Conservation (phyloP, 768 basidiomycete genomes). For the Collybiopsis confluens region DNA sequence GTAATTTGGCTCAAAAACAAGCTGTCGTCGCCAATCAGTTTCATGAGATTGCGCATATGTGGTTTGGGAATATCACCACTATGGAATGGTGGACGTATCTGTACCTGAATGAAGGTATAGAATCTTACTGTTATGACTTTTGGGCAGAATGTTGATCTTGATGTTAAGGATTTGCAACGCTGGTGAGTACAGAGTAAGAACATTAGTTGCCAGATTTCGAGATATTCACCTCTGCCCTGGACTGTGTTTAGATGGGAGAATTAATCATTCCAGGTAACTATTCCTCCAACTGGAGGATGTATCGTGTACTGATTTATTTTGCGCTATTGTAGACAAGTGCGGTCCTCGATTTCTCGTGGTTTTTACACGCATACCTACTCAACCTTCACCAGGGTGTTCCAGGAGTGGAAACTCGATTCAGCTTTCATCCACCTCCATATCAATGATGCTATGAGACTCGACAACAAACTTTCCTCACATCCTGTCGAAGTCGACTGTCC, state of each 20-base stretch:
- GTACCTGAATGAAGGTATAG: slow-evolving; percentile 80
- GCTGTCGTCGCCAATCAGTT: slow-evolving; percentile 72
- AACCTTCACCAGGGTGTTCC: slow-evolving; percentile 50
- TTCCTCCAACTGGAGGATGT: neutral
- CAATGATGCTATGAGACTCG: slow-evolving; percentile 72
- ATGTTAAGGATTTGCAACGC: slow-evolving; percentile 70
- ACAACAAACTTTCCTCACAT: slow-evolving; percentile 84
- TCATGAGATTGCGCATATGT: slow-evolving; percentile 87
- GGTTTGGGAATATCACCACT: slow-evolving; percentile 91
- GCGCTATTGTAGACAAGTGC: slow-evolving; percentile 4
- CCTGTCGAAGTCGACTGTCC: slow-evolving; percentile 90
- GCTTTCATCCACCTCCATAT: slow-evolving; percentile 79
- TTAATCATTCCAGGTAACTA: slow-evolving; percentile 70
- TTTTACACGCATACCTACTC: neutral
- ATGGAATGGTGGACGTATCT: slow-evolving; percentile 93
- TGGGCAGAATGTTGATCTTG: neutral
- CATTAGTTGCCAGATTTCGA: neutral
- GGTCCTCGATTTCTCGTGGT: neutral
- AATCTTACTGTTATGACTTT: too few species aligned
- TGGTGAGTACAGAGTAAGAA: slow-evolving; percentile 42
- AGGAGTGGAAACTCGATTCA: slow-evolving; percentile 82
- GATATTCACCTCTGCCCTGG: neutral
- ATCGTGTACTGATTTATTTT: too few species aligned
- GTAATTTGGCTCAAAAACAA: slow-evolving; percentile 72
- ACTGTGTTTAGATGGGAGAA: slow-evolving; percentile 81